Evolutionary conservation across 352 stramenopile species (phyloP).

Genomic region (Phytophthora aleatoria): DNA sequence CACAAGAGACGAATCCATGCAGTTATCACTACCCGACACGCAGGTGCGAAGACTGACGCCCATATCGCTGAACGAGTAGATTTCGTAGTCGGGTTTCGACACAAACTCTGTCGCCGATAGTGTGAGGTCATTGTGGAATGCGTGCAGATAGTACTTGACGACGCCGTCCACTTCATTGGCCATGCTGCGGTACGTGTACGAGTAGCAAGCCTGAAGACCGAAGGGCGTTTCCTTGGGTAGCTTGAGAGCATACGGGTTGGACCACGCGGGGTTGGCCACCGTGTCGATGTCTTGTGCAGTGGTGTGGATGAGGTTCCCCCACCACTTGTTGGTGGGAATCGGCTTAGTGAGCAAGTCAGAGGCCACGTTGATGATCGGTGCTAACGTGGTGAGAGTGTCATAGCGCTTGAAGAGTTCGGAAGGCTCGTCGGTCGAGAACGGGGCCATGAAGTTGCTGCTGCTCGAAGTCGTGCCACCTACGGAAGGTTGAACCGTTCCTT

Average conservation of each 20-base stretch:
- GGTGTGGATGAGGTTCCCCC: slow-evolving; percentile 79
- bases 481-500: slow-evolving; percentile 28
- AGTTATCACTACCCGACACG: slow-evolving; percentile 35
- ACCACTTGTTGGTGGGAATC: slow-evolving; percentile 88
- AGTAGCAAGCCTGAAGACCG: slow-evolving; percentile 68
- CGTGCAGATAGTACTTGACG: slow-evolving; percentile 73
- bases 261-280: slow-evolving; percentile 63
- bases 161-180: slow-evolving; percentile 50
- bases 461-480: slow-evolving; percentile 7
- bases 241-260: slow-evolving; percentile 79
- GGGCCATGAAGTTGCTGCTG: slow-evolving; percentile 34
- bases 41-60: slow-evolving; percentile 62
- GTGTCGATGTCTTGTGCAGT: slow-evolving; percentile 47
- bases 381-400: slow-evolving; percentile 53
- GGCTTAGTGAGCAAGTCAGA: slow-evolving; percentile 47
- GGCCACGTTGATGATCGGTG: slow-evolving; percentile 71
- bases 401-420: slow-evolving; percentile 60
- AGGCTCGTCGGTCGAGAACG: slow-evolving; percentile 56
- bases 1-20: slow-evolving; percentile 65
- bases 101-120: slow-evolving; percentile 70
- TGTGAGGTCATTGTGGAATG: slow-evolving; percentile 74
- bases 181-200: slow-evolving; percentile 64
- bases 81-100: slow-evolving; percentile 61
- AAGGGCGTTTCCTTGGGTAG: slow-evolving; percentile 57
- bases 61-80: slow-evolving; percentile 75